phyloP scores from a whole-genome alignment of 139 green algal species.

The Pedinophyceae sp. region DNA sequence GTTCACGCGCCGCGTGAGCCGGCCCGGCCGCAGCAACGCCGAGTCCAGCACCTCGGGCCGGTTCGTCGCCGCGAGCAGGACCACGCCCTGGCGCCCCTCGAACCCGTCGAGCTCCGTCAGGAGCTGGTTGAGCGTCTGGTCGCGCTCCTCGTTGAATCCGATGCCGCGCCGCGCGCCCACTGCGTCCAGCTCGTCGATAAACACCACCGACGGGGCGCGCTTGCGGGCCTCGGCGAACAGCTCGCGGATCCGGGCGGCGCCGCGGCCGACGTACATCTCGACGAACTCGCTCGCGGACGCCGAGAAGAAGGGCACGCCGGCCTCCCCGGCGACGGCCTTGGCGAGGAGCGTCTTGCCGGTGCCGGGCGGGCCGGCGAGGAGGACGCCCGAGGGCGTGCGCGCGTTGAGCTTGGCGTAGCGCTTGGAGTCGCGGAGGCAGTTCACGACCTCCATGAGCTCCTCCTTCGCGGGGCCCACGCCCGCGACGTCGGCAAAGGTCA shows the following conservation, averaged over 20 bases:
- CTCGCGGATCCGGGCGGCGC: constrained; percentile 70
- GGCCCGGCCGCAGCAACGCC: constrained; percentile 68
- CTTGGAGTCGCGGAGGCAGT: constrained; percentile 24
- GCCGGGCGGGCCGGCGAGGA: constrained; percentile 61
- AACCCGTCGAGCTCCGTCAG: constrained; percentile 88
- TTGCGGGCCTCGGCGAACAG: constrained; percentile 87
- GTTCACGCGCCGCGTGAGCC: constrained; percentile 25
- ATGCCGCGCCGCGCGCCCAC: constrained; percentile 60
- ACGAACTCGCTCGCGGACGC: constrained; percentile 91
- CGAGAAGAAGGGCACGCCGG: constrained; percentile 80
- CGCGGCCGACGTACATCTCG: constrained; percentile 94
- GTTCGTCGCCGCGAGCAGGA: constrained; percentile 84
- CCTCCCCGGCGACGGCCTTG: constrained; percentile 76
- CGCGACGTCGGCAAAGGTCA: constrained; percentile 34
- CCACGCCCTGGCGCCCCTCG: constrained; percentile 46
- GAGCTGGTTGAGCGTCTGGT: constrained; percentile 88
- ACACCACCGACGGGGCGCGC: constrained; percentile 71
- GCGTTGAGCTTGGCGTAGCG: constrained; percentile 33
- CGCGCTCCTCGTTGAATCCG: constrained; percentile 85
- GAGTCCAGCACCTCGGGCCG: constrained; percentile 67
- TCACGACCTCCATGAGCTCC: constrained; percentile 55
- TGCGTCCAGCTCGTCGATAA: constrained; percentile 97
- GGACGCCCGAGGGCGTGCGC: constrained; percentile 49
- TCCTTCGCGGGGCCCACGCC: constrained; percentile 72
- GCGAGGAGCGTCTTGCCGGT: constrained; percentile 70